A percentile compares a stretch with the other conserved stretches of the same genome.
Evolutionary conservation across 83 land plant genomes (phyloP).

Genomic region (Diphasiastrum complanatum): DNA sequence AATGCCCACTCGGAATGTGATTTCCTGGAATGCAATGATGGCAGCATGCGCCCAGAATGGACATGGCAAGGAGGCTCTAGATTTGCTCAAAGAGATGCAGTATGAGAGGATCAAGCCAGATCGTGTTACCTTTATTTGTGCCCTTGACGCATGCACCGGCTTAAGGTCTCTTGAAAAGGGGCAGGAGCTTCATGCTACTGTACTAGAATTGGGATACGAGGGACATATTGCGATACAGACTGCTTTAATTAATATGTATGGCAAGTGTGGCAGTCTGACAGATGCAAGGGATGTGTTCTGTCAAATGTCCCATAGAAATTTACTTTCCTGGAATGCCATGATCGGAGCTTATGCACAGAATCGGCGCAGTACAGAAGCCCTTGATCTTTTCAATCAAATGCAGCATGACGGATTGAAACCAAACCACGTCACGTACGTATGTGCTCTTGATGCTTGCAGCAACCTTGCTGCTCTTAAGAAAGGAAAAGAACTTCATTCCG

Average conservation of each 20-base stretch:
- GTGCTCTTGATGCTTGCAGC: not conserved
- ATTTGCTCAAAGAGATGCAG: not conserved
- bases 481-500: not conserved
- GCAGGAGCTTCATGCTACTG: not conserved
- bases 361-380: not conserved
- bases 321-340: not conserved
- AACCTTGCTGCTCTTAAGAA: not conserved
- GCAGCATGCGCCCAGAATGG: conserved; percentile 8
- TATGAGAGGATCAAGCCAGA: not conserved
- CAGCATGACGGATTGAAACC: conserved; percentile 5
- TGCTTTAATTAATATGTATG: not conserved
- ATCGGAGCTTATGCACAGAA: not conserved
- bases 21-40: not conserved
- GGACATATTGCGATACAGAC: not conserved
- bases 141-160: conserved; percentile 6
- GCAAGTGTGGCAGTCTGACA: not conserved
- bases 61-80: not conserved
- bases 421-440: not conserved
- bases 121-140: not conserved
- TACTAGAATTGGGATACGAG: not conserved
- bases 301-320: not conserved
- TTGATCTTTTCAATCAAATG: not conserved
- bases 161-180: not conserved
- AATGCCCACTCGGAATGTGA: not conserved
- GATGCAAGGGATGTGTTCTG: conserved; percentile 5